These are phyloP conservation scores for Lasiosphaeria hispida DNA, from an alignment of 495 filamentous ascomycete genomes.

Conservation along the genomic window DNA sequence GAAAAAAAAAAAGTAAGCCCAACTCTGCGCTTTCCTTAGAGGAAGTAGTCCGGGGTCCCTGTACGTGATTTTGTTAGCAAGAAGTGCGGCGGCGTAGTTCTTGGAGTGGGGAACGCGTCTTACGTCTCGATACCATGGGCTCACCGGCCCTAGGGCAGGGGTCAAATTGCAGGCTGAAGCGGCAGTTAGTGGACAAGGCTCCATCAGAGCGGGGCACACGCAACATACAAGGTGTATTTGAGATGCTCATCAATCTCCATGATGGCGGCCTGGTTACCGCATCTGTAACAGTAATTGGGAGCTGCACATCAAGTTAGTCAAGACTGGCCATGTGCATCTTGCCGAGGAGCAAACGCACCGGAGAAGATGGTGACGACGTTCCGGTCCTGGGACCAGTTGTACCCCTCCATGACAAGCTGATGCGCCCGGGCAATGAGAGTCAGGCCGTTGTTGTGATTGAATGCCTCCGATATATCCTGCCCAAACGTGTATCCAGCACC, in stretches of 20 bases:
- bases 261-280: constrained; percentile 97
- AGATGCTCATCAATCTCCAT: constrained; percentile 99
- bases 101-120: constrained; percentile 21
- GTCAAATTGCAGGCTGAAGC: constrained; percentile 91
- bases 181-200: constrained; percentile 3
- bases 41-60: constrained; percentile 96
- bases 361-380: constrained; percentile 99
- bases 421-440: constrained; percentile 92
- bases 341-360: constrained; percentile 51
- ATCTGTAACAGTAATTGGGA: constrained; percentile 97
- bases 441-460: constrained; percentile 99
- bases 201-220: not conserved
- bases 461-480: constrained; percentile 98
- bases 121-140: constrained; percentile 95
- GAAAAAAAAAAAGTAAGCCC: constrained; percentile 4
- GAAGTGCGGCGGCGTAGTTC: no score
- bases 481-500: constrained; percentile 99
- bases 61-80: constrained; percentile 19
- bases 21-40: constrained; percentile 52
- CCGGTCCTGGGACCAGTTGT: constrained; percentile 96
- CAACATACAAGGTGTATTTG: constrained; percentile 98
- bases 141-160: constrained; percentile 96
- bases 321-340: not conserved
- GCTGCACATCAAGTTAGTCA: constrained; percentile 50
- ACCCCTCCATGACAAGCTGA: constrained; percentile 97